These are phyloP conservation scores for Carex myosuroides DNA, from an alignment of 176 grass and related monocot genomes.

Conservation along the genomic window DNA sequence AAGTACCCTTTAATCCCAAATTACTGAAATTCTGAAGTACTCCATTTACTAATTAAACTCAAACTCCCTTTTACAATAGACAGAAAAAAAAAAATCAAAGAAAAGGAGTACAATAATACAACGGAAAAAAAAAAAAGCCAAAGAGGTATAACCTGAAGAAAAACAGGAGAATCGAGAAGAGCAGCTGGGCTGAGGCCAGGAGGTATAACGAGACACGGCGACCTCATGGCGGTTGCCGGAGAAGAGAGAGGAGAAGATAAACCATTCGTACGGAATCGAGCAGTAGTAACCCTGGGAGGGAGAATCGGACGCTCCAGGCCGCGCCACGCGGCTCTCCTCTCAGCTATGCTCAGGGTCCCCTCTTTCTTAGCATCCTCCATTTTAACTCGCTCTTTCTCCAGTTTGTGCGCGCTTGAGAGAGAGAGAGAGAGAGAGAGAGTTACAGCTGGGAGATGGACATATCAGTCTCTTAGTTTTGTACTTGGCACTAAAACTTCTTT, in stretches of 20 bases:
- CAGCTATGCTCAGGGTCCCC: constrained; percentile 11
- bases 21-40: background rate
- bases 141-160: constrained; percentile 19
- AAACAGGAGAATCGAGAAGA: constrained; percentile 31
- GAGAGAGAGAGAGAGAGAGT: background rate
- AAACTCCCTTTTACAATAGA: background rate
- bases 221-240: constrained; percentile 9
- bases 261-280: constrained; percentile 5
- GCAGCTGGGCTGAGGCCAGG: constrained; percentile 30
- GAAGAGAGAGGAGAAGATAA: constrained; percentile 4
- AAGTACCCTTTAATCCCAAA: background rate
- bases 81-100: background rate
- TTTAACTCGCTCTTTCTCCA: background rate
- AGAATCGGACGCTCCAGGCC: constrained; percentile 1
- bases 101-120: background rate
- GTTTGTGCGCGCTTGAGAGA: background rate
- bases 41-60: background rate
- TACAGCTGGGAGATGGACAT: background rate
- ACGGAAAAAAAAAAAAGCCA: background rate
- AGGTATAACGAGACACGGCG: constrained; percentile 34
- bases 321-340: constrained; percentile 22
- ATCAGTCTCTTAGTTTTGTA: background rate
- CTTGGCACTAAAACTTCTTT: background rate
- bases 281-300: constrained; percentile 20
- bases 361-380: constrained; percentile 17